Evolutionary conservation across 2,329 filamentous ascomycete species (phyloP), one percentile per base, ranked within the genome.

Genomic region (Colletotrichum australisinense): DNA sequence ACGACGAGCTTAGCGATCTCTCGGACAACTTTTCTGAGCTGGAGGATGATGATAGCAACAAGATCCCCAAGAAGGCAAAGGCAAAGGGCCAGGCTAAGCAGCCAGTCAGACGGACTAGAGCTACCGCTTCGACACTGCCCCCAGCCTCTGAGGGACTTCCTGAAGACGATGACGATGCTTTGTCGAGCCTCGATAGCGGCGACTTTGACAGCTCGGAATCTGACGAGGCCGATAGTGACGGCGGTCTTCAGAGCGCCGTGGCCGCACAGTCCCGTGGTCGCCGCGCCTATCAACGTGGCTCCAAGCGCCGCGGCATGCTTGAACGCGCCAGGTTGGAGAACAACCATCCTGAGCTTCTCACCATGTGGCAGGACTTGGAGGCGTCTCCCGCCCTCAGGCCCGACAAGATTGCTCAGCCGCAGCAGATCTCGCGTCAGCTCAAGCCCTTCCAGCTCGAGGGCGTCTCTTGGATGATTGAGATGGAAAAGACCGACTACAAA

Each of bases 371-470:
- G 4, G 90, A 93, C 28, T 85, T 98, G 2, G 86, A 93, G 80
- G 87, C 90, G 1, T 88, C 92, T 76, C 90, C 93, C 0, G 84
- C 92, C 22, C 89, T 98, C 74, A 88, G 90, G 32, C 84, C 87
- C 28, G 86, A 83, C 28, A 87, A 87, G 75, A 93, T 93, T 42
- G 84, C 89, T 72, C 95, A 97, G 79, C 97, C 97, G 4, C 80
- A 84, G 8, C 91, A 89, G 4, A 98, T 99, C 76, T 94, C 89
- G 64, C 93, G 96, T 52, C 92, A 92, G 68, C 87, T 99, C 75
- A 98, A 99, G 82, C 92, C 93, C 0, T 99, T 98, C 81, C 97
- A 99, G 80, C 91, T 98, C 5, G 93, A 98, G 83, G 97, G 97
- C 5, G 87, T 99, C 52, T 92, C 95, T 63, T 99, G 97, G 97